Evolutionary conservation across 1,284 basidiomycete species (phyloP).

Genomic region (Cutaneotrichosporon cutaneum): DNA sequence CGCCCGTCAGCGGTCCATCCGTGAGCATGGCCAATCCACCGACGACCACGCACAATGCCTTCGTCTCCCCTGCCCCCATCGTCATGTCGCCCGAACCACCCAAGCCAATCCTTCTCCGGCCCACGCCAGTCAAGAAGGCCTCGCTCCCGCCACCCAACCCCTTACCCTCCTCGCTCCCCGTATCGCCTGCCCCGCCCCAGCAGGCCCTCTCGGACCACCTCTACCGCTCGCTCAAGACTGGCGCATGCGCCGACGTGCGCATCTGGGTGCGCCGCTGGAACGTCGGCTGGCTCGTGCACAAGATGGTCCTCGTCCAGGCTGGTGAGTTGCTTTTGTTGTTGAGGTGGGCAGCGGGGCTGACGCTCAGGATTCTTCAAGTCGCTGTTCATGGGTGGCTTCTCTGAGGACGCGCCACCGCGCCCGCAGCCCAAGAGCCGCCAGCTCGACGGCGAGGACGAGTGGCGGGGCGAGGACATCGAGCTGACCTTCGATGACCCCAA

Average conservation of each 20-base stretch:
- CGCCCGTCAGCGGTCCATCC: background rate
- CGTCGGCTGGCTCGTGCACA: constrained; percentile 73
- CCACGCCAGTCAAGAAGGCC: constrained; percentile 21
- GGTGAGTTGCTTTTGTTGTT: constrained; percentile 54
- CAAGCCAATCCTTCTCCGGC: constrained; percentile 5
- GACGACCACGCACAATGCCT: constrained; percentile 1
- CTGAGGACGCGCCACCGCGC: constrained; percentile 50
- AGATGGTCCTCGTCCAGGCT: constrained; percentile 81
- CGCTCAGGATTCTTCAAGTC: constrained; percentile 75
- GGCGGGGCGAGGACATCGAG: constrained; percentile 58
- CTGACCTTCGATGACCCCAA: constrained; percentile 79
- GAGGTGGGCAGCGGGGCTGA: background rate
- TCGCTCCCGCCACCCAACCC: constrained; percentile 9
- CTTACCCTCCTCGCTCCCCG: constrained; percentile 18
- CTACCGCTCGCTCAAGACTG: constrained; percentile 68
- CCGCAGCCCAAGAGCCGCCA: constrained; percentile 28
- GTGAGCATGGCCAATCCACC: constrained; percentile 2
- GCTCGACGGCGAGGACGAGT: constrained; percentile 22
- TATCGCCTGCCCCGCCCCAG: constrained; percentile 28
- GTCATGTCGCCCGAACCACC: constrained; percentile 3
- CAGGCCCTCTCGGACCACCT: constrained; percentile 58
- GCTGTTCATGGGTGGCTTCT: constrained; percentile 77
- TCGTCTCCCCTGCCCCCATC: background rate
- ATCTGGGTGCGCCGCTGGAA: constrained; percentile 71
- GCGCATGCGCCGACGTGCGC: constrained; percentile 71